Evolutionary conservation across 768 basidiomycete species (phyloP).

Genomic region (Lepiota brunneoincarnata): DNA sequence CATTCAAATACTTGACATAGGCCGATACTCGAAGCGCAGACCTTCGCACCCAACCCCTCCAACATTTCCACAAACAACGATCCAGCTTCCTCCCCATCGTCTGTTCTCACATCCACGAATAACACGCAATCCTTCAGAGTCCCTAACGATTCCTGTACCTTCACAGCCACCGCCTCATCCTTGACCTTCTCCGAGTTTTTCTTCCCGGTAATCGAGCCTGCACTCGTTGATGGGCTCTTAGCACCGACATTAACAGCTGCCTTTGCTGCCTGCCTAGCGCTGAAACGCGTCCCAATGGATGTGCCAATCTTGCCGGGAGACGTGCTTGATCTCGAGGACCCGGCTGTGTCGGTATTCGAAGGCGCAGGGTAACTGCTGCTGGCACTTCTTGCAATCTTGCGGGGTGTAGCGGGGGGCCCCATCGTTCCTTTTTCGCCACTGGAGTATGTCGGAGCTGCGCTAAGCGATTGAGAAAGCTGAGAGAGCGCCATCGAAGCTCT

Average conservation of each 20-base stretch:
- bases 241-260: constrained; percentile 20
- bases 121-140: constrained; percentile 73
- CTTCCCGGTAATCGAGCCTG: constrained; percentile 13
- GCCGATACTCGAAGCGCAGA: constrained; percentile 29
- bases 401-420: constrained; percentile 51
- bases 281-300: constrained; percentile 20
- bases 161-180: constrained; percentile 20
- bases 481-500: constrained; percentile 56
- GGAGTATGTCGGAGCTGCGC: constrained; percentile 39
- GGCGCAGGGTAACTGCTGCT: constrained; percentile 35
- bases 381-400: constrained; percentile 33
- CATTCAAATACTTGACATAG: background rate
- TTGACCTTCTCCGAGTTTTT: constrained; percentile 17
- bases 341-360: constrained; percentile 12
- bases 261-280: constrained; percentile 31
- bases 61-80: constrained; percentile 83
- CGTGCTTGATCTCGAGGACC: background rate
- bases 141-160: constrained; percentile 35
- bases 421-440: constrained; percentile 29
- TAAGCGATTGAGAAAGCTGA: constrained; percentile 64
- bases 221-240: constrained; percentile 10
- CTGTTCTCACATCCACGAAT: constrained; percentile 87
- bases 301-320: constrained; percentile 2
- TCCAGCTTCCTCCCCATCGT: constrained; percentile 79
- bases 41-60: constrained; percentile 75